phyloP scores from a whole-genome alignment of 2,329 filamentous ascomycete genomes.

The Blastomyces emzantsi region DNA sequence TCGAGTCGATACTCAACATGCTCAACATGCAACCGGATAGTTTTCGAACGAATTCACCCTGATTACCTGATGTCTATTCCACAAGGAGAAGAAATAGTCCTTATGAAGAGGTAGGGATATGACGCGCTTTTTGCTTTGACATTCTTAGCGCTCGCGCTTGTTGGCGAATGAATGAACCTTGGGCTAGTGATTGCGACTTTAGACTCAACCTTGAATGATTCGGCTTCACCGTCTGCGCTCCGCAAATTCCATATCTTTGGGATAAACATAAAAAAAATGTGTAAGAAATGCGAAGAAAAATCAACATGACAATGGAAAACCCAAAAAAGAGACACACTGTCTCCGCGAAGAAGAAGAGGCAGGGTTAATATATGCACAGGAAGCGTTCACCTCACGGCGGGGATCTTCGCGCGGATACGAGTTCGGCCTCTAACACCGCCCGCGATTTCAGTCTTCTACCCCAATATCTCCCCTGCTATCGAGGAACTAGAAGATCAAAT shows the following conservation, averaged over 20 bases:
- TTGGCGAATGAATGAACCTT: neutral
- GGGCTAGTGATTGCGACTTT: neutral
- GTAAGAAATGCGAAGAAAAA: neutral
- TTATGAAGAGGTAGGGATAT: neutral
- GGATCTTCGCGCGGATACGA: neutral
- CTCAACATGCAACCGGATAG: neutral
- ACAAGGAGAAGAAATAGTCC: neutral
- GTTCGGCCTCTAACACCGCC: neutral
- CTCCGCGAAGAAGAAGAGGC: neutral
- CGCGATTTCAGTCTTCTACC: neutral
- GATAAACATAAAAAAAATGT: neutral
- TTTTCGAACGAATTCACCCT: neutral
- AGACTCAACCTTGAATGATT: neutral
- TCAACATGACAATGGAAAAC: neutral
- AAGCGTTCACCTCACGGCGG: neutral
- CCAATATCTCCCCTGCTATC: neutral
- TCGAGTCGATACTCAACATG: neutral
- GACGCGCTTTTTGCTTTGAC: neutral
- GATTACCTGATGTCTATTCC: neutral
- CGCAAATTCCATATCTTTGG: neutral
- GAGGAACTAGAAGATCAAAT: neutral
- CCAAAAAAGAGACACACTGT: neutral
- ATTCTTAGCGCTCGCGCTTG: neutral
- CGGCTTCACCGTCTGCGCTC: neutral
- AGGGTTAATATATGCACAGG: neutral